Evolutionary conservation across 1,139 yeast species (phyloP), one percentile per base, ranked within the genome.

Genomic region (Debaryomycetaceae sp.): DNA sequence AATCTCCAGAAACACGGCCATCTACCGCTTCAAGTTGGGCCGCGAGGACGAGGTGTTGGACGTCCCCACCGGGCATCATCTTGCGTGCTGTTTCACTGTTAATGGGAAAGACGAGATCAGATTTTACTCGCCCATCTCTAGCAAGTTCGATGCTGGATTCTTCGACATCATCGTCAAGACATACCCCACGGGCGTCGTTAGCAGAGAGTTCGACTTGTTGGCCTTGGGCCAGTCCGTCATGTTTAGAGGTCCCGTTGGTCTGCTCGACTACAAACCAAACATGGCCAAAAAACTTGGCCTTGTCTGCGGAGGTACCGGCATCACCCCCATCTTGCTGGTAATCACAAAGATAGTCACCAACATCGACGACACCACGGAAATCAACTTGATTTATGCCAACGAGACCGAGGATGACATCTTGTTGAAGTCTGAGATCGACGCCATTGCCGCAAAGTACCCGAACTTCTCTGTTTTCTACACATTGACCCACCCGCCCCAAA

Each of bases 261-360:
- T 82, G 56, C 78, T 85, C 60, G 63, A 74, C 42, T 84, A 85
- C 58, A 57, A 60, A 29, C 59, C 80, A 17, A 83, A 83, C 55
- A 74, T 78, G 70, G 81, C 80, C 34, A 74, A 74, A 44, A 76
- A 79, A 43, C 70, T 85, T 46, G 82, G 81, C 11, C 72, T 85
- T 65, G 71, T 85, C 49, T 91, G 91, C n/a, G 92, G 91, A 50
- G 92, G 92, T 13, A 79, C 89, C 0, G 92, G 92, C 40, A 82
- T 85, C 44, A 84, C 94, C 11, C 92, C 94, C 17, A 79, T 83
- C 53, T 69, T 85, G 46, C 89, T 85, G 56, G 83, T 85, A 11
- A 65, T 79, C 40, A 78, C 82, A 31, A 67, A 76, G 35, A 78
- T 80, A 40, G 78, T 83, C 44, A 83, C 89, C 22, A 79, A 82